These are phyloP conservation scores for Claviceps pusilla DNA, from an alignment of 2,329 filamentous ascomycete species.

Conservation along the genomic window DNA sequence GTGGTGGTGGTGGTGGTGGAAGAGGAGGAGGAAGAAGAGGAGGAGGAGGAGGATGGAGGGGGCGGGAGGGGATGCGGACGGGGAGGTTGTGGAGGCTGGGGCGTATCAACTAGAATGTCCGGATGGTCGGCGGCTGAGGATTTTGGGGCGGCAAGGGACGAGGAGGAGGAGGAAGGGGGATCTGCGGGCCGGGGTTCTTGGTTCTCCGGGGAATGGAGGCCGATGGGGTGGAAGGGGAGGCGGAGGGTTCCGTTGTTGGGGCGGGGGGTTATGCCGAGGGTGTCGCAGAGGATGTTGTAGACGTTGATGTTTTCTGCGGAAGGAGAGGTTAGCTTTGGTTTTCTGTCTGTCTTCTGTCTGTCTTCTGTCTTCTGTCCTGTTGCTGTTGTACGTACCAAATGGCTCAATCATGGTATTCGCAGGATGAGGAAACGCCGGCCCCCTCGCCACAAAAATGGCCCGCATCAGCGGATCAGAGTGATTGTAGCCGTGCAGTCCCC, in stretches of 20 bases:
- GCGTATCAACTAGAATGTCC: not conserved
- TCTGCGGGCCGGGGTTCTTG: not conserved
- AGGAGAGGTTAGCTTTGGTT: slow-evolving; percentile 12
- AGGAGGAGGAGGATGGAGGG: slow-evolving; percentile 17
- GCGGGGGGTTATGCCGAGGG: slow-evolving; percentile 54
- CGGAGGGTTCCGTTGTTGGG: slow-evolving; percentile 81
- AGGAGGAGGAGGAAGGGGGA: not conserved
- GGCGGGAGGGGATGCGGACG: slow-evolving; percentile 27
- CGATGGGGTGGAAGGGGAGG: slow-evolving; percentile 50
- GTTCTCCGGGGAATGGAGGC: slow-evolving; percentile 38
- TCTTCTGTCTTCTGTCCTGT: not conserved
- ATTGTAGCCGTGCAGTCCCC: slow-evolving; percentile 86
- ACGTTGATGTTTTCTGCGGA: slow-evolving; percentile 74
- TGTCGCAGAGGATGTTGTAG: slow-evolving; percentile 90
- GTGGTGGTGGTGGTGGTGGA: not conserved
- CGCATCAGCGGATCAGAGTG: slow-evolving; percentile 90
- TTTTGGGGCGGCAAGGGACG: too few species aligned
- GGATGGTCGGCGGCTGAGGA: not conserved
- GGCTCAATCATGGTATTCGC: slow-evolving; percentile 63
- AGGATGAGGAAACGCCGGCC: slow-evolving; percentile 78
- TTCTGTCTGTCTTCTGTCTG: not conserved
- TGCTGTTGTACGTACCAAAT: slow-evolving; percentile 53
- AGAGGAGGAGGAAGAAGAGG: too few species aligned
- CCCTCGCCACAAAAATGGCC: slow-evolving; percentile 83
- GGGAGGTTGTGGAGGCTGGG: not conserved